Percentiles rank a stretch among this genome's conserved stretches.
Evolutionary conservation across 1,284 basidiomycete species (phyloP).

Genomic region (Leucoagaricus sp.): DNA sequence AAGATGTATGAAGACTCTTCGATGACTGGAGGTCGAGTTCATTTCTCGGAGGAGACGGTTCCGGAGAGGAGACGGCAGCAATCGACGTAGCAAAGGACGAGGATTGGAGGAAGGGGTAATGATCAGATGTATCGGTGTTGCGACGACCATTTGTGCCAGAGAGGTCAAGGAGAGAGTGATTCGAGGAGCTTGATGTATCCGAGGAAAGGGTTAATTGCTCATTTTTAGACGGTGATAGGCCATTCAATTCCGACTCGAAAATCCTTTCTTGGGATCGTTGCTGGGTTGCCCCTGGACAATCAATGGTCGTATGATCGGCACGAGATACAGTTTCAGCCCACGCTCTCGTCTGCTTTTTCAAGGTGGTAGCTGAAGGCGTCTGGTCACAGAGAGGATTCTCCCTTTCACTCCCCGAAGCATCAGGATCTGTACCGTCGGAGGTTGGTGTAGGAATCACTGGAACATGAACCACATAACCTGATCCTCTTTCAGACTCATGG

Average conservation of each 20-base stretch:
- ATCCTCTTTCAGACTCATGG: neutral
- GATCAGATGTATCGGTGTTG: constrained; percentile 14
- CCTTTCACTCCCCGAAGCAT: constrained; percentile 12
- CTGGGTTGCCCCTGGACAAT: neutral
- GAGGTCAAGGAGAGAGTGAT: neutral
- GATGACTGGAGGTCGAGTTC: neutral
- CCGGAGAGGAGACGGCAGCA: neutral
- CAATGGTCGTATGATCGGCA: neutral
- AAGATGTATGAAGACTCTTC: neutral
- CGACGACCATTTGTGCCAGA: neutral
- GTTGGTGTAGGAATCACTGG: constrained; percentile 6
- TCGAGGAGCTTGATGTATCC: constrained; percentile 11
- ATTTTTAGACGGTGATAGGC: neutral
- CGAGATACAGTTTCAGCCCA: constrained; percentile 35
- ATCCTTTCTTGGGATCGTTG: constrained; percentile 3
- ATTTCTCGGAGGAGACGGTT: neutral
- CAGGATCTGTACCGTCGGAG: constrained; percentile 11
- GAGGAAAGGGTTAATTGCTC: neutral
- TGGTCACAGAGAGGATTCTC: neutral
- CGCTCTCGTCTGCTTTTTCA: constrained; percentile 26
- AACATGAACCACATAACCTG: constrained; percentile 6
- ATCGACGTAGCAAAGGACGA: constrained; percentile 34
- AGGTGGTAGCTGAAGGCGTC: neutral
- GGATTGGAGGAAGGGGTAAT: constrained; percentile 23
- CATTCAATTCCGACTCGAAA: constrained; percentile 18